Conservation (phyloP, 345 rosid species). For the Moricandia arvensis region DNA sequence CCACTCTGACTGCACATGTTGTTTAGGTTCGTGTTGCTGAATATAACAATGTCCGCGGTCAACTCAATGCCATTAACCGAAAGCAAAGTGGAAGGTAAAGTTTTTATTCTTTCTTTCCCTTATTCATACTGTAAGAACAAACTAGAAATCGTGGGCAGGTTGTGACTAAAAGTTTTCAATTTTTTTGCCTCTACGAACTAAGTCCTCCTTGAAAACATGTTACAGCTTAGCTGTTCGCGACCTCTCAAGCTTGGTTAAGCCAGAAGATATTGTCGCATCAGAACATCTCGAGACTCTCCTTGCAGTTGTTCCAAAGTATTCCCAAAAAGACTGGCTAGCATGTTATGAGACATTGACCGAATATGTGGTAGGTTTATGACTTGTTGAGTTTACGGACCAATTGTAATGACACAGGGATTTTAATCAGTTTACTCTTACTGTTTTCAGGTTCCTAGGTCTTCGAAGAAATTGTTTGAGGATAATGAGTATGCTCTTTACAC, state of each 20-base stretch:
- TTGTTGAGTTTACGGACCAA: constrained; percentile 1
- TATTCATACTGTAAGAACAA: too few relatives aligned
- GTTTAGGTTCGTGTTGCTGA: too few relatives aligned
- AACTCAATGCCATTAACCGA: too few relatives aligned
- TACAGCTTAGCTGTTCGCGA: constrained; percentile 99
- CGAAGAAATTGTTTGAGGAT: constrained; percentile 90
- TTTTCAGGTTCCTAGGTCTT: constrained; percentile 92
- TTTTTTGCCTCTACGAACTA: too few relatives aligned
- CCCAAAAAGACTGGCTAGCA: constrained; percentile 98
- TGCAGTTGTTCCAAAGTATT: constrained; percentile 86
- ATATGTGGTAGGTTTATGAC: constrained; percentile 66
- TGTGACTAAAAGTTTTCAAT: too few relatives aligned
- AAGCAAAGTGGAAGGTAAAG: too few relatives aligned
- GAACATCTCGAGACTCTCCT: constrained; percentile 89
- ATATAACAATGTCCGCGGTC: too few relatives aligned
- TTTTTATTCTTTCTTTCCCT: too few relatives aligned
- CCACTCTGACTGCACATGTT: constrained; percentile 1
- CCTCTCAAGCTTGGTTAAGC: constrained; percentile 88
- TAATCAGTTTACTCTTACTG: not conserved
- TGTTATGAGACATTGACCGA: constrained; percentile 86
- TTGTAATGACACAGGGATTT: not conserved
- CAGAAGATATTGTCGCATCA: constrained; percentile 79
- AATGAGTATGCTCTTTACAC: constrained; percentile 98
- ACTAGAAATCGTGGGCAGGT: too few relatives aligned
- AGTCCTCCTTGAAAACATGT: not conserved